Evolutionary conservation across 2,329 filamentous ascomycete genomes (phyloP).

Genomic region (Pyrenochaeta sp.): DNA sequence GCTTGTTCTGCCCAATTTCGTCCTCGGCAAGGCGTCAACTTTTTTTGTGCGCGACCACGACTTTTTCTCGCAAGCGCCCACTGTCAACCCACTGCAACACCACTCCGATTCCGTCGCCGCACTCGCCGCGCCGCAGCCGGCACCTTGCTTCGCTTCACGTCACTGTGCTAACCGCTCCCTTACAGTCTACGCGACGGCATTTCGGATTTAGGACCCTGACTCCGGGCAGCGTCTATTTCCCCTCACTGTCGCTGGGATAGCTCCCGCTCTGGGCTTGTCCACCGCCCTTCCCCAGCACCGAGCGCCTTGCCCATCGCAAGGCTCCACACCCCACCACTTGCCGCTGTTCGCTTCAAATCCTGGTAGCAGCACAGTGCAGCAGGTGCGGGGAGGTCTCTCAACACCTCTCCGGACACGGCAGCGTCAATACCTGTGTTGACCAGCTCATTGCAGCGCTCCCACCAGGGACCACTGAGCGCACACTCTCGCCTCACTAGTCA

Average conservation of each 20-base stretch:
- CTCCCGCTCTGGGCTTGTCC: constrained; percentile 8
- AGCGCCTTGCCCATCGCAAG: constrained; percentile 13
- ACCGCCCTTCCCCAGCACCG: constrained; percentile 2
- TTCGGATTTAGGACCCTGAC: constrained; percentile 10
- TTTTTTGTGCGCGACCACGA: background rate
- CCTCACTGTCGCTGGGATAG: constrained; percentile 7
- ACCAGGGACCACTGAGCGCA: constrained; percentile 36
- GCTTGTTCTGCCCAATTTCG: constrained; percentile 3
- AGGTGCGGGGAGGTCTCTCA: constrained; percentile 51
- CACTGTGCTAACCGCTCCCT: constrained; percentile 21
- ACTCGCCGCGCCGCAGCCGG: background rate
- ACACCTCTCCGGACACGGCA: constrained; percentile 52
- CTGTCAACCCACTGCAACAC: constrained; percentile 1
- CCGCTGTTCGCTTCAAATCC: constrained; percentile 16
- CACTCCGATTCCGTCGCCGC: background rate
- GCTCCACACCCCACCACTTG: constrained; percentile 2
- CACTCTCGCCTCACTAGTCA: constrained; percentile 12
- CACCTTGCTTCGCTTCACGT: background rate
- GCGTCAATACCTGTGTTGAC: constrained; percentile 38
- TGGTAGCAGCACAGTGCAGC: constrained; percentile 26
- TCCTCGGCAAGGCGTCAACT: constrained; percentile 7
- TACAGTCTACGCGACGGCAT: constrained; percentile 18
- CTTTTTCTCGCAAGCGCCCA: background rate
- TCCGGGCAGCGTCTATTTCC: constrained; percentile 15
- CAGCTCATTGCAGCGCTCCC: constrained; percentile 40